Percentiles rank a stretch among this genome's conserved stretches.
Evolutionary conservation across 2,329 filamentous ascomycete species (phyloP).

Genomic region (Epichloe sylvatica): DNA sequence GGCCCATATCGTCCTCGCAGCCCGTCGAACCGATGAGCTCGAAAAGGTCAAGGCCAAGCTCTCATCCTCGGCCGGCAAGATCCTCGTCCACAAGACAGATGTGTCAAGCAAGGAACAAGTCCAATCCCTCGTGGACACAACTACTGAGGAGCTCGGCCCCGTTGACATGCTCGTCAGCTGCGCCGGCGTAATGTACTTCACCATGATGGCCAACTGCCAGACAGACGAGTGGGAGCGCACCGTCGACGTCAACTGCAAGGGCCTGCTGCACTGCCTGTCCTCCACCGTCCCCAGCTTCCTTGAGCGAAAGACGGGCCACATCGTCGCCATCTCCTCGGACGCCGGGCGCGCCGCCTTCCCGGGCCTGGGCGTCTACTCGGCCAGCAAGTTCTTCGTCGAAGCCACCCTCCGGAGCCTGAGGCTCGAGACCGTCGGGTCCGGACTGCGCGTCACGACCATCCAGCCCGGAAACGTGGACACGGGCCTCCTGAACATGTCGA

Average conservation of each 20-base stretch:
- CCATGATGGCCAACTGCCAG: slow-evolving; percentile 67
- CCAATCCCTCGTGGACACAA: slow-evolving; percentile 46
- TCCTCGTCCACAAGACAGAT: slow-evolving; percentile 57
- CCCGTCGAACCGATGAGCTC: slow-evolving; percentile 54
- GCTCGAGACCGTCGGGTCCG: slow-evolving; percentile 60
- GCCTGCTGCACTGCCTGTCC: slow-evolving; percentile 58
- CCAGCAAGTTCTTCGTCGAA: slow-evolving; percentile 75
- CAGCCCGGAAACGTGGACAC: slow-evolving; percentile 69
- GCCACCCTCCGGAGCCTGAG: slow-evolving; percentile 63
- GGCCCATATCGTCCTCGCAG: slow-evolving; percentile 56
- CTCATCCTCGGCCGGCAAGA: slow-evolving; percentile 42
- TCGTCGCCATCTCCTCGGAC: slow-evolving; percentile 71
- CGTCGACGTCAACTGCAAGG: slow-evolving; percentile 79
- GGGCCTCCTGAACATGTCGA: slow-evolving; percentile 60
- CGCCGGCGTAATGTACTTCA: slow-evolving; percentile 80
- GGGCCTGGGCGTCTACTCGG: slow-evolving; percentile 68
- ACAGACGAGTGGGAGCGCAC: slow-evolving; percentile 68
- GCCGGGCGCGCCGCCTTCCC: slow-evolving; percentile 73
- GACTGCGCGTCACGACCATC: slow-evolving; percentile 57
- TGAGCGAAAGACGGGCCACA: slow-evolving; percentile 51
- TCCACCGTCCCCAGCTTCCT: slow-evolving; percentile 60
- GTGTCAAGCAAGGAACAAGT: slow-evolving; percentile 55
- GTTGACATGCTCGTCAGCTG: slow-evolving; percentile 69
- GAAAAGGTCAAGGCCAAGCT: slow-evolving; percentile 52
- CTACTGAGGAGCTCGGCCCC: slow-evolving; percentile 50